Evolutionary conservation across 2,329 filamentous ascomycete genomes (phyloP).

Genomic region (Gnomoniopsis sp.): DNA sequence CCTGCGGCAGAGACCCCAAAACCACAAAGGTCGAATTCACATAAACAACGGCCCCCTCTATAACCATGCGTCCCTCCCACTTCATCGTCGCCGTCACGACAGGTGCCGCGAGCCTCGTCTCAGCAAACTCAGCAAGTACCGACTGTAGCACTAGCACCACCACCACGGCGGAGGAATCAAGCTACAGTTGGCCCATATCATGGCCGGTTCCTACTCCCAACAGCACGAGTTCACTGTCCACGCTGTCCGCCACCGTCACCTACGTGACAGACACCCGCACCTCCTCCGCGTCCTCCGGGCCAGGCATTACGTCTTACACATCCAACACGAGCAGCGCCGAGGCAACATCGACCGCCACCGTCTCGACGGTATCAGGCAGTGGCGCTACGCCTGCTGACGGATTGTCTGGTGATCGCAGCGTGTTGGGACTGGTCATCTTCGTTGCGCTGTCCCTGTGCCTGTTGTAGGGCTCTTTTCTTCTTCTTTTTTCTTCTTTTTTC

Average conservation of each 20-base stretch:
- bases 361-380: background rate
- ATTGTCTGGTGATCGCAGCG: slow-evolving; percentile 15
- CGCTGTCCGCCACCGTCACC: background rate
- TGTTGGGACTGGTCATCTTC: slow-evolving; percentile 19
- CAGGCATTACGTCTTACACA: too few species aligned
- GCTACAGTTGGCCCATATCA: background rate
- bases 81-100: slow-evolving; percentile 7
- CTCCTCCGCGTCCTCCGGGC: too few species aligned
- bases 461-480: background rate
- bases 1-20: background rate
- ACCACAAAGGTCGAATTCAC: background rate
- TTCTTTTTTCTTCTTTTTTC: background rate
- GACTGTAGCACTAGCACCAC: background rate
- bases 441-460: slow-evolving; percentile 17
- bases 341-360: background rate
- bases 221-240: background rate
- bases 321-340: background rate
- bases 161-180: background rate
- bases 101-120: slow-evolving; percentile 4
- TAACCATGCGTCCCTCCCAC: slow-evolving; percentile 9
- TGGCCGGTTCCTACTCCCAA: background rate
- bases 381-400: slow-evolving; percentile 7
- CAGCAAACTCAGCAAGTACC: background rate
- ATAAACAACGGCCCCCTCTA: background rate
- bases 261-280: too few species aligned